A percentile compares a stretch with the other conserved stretches of the same genome.
Conservation (phyloP, 73 alveolate genomes). For the Diophrys sp. region DNA sequence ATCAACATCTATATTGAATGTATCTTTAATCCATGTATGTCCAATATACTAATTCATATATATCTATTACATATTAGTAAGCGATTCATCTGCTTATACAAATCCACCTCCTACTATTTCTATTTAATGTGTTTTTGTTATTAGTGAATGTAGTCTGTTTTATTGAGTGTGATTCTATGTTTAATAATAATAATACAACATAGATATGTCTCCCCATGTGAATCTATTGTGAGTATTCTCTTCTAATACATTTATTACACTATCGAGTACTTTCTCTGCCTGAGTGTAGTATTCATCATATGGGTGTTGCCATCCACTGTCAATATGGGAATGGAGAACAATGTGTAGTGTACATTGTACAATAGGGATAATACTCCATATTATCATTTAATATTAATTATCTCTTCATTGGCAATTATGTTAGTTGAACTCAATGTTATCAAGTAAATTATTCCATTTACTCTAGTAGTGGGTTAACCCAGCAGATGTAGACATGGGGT, state of each 20-base stretch:
- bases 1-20: not conserved
- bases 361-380: too few species aligned
- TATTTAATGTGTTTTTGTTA: conserved; percentile 54
- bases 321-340: conserved; percentile 80
- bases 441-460: too few species aligned
- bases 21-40: conserved; percentile 6
- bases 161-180: not conserved
- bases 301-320: conserved; percentile 85
- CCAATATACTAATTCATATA: conserved; percentile 32
- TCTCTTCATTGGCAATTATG: too few species aligned
- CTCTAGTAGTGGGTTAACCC: too few species aligned
- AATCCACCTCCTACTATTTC: conserved; percentile 88
- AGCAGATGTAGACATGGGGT: too few species aligned
- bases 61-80: conserved; percentile 10
- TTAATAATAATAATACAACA: conserved; percentile 57
- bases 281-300: conserved; percentile 52
- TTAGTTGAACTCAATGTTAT: too few species aligned
- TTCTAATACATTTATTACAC: conserved; percentile 17
- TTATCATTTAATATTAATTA: too few species aligned
- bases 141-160: conserved; percentile 40
- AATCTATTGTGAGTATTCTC: conserved; percentile 21
- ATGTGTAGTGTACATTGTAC: too few species aligned
- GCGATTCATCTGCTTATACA: conserved; percentile 41
- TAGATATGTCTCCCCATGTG: conserved; percentile 60
- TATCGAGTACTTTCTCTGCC: conserved; percentile 16